Percentiles rank a stretch among this genome's conserved stretches.
phyloP scores from a whole-genome alignment of 179 eudicot genomes.

The Nepenthes alata region DNA sequence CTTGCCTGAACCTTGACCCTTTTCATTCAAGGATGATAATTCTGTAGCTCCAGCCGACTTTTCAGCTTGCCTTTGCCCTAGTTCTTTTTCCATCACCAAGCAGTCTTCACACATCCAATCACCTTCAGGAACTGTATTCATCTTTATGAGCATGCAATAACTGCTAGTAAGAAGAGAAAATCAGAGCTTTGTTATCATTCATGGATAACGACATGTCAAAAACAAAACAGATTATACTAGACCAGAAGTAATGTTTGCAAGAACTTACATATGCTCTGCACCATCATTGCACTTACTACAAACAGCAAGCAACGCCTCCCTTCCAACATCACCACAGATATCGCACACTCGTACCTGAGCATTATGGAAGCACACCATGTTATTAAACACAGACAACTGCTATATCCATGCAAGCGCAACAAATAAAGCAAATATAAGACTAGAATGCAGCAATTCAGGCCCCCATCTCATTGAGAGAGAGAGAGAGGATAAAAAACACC shows the following conservation, averaged over 20 bases:
- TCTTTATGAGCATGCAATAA: constrained; percentile 34
- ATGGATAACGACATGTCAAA: too few species aligned
- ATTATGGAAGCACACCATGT: constrained; percentile 1
- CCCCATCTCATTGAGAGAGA: too few species aligned
- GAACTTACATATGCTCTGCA: constrained; percentile 41
- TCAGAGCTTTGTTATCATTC: not conserved
- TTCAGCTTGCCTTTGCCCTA: constrained; percentile 8
- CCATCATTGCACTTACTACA: constrained; percentile 42
- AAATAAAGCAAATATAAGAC: too few species aligned
- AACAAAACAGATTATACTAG: not conserved
- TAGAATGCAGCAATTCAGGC: too few species aligned
- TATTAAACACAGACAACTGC: too few species aligned
- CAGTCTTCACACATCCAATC: constrained; percentile 46
- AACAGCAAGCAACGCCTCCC: constrained; percentile 32
- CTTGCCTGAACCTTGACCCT: constrained; percentile 6
- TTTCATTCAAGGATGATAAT: constrained; percentile 7
- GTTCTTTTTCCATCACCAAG: constrained; percentile 10
- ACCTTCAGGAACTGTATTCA: constrained; percentile 29
- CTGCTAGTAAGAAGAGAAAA: constrained; percentile 13
- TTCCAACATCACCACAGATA: constrained; percentile 40
- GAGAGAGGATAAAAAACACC: too few species aligned
- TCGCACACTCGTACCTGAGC: constrained; percentile 25
- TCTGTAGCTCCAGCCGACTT: constrained; percentile 8
- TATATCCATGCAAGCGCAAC: too few species aligned
- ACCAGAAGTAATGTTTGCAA: not conserved